These are phyloP conservation scores for Fragosphaeria purpurea DNA, from an alignment of 2,329 filamentous ascomycete species.

Conservation along the genomic window DNA sequence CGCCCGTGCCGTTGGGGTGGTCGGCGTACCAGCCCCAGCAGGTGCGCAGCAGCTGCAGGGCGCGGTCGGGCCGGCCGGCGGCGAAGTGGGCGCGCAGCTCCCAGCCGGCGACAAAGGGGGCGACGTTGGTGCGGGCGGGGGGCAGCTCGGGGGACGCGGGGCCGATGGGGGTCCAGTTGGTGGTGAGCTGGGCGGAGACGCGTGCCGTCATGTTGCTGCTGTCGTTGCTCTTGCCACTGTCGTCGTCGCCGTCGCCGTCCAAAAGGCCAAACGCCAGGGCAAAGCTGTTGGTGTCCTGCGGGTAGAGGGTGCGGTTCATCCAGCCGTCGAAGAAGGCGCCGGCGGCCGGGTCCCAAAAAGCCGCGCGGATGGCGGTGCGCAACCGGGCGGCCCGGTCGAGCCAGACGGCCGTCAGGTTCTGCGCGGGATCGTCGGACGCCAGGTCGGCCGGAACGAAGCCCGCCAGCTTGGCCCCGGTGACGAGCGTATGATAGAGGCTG, in stretches of 20 bases:
- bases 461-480: conserved; percentile 41
- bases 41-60: conserved; percentile 43
- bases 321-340: conserved; percentile 41
- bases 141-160: conserved; percentile 44
- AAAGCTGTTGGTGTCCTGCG: conserved; percentile 51
- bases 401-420: conserved; percentile 25
- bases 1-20: conserved; percentile 45
- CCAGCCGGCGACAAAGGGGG: conserved; percentile 47
- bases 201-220: conserved; percentile 12
- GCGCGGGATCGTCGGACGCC: no score
- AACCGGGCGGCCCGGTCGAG: conserved; percentile 29
- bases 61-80: conserved; percentile 35
- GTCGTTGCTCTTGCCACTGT: conserved; percentile 16
- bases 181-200: no score
- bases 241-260: not conserved
- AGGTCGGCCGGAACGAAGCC: no score
- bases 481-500: conserved; percentile 44
- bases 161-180: conserved; percentile 37
- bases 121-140: conserved; percentile 38
- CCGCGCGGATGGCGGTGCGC: conserved; percentile 32
- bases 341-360: conserved; percentile 37
- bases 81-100: conserved; percentile 49
- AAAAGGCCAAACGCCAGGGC: conserved; percentile 40
- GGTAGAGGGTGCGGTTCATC: conserved; percentile 38
- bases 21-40: conserved; percentile 53